Base-by-base conservation (phyloP, 2,329 filamentous ascomycete species). In the Setomelanomma holmii region DNA sequence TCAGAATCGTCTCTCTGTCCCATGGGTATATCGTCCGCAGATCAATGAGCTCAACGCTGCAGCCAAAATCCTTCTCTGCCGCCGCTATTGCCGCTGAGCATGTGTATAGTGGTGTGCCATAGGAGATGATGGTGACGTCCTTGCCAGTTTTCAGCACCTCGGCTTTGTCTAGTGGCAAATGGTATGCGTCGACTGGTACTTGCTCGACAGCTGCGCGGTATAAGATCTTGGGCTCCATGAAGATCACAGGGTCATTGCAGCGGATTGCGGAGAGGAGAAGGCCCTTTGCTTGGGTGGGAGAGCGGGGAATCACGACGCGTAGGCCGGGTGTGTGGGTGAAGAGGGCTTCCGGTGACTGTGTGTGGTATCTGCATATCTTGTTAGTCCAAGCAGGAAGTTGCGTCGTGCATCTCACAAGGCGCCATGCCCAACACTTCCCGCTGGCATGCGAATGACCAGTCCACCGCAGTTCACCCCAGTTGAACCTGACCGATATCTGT, bases 191-290 rank as follows among this genome's bases (percentile, higher is more conserved):
- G 1, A 87, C 84, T 0, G 93, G 93, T 1, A 97, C 93, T 73
- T 96, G 90, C 75, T 97, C 93, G 22, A 96, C 90, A 0, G 93
- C 90, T 0, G 93, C 92, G 17, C 93, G 88, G 74, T 97, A 97
- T 11, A 97, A 80, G 40, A 95, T 90, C 78, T 97, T 97, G 39
- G 93, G 93, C 73, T 97, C 93, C 87, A 97, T 87, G 75, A 97
- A 96, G 46, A 97, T 80, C 56, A 93, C 91, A 0, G 93, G 93
- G 72, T 97, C 93, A 56, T 91, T 90, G 66, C 82, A 86, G 78
- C 79, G 85, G 45, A 86, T 86, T 46, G 96, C 91, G 3, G 89
- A 83, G 3, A 96, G 80, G 44, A 96, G 79, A 3, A 97, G 80
- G 1, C 93, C 93, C 75, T 97, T 97, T 4, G 93, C 93, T 75